These are phyloP conservation scores for Betula pendula DNA, from an alignment of 306 rosid genomes.

Conservation along the genomic window DNA sequence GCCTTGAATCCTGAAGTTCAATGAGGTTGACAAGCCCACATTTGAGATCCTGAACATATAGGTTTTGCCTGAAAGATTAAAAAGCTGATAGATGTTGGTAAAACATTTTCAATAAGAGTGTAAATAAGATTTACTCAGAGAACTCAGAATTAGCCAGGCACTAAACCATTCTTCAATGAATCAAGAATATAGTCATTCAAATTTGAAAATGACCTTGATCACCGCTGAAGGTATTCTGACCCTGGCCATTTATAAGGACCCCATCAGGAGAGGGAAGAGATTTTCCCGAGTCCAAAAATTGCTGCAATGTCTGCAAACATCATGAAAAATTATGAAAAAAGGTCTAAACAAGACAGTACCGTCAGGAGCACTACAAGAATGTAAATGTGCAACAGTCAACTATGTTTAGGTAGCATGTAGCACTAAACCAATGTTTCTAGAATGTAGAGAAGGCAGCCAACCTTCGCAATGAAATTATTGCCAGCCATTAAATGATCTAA, in stretches of 20 bases:
- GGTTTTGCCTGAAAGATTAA: conserved; percentile 72
- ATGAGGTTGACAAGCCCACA: conserved; percentile 77
- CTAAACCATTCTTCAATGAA: conserved; percentile 1
- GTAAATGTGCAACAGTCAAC: not conserved
- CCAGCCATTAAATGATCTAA: not conserved
- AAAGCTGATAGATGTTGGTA: conserved; percentile 11
- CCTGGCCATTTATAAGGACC: conserved; percentile 78
- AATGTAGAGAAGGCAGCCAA: not conserved
- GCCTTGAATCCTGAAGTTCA: conserved; percentile 85
- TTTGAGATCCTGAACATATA: conserved; percentile 92
- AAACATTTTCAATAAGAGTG: conserved; percentile 12
- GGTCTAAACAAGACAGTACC: conserved; percentile 1
- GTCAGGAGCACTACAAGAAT: not conserved
- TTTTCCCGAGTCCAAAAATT: conserved; percentile 71
- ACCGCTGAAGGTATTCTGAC: conserved; percentile 57
- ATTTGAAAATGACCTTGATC: conserved; percentile 61
- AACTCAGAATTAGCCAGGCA: not conserved
- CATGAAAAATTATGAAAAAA: not conserved
- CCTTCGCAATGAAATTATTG: not conserved
- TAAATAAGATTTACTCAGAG: not conserved
- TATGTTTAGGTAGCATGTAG: not conserved
- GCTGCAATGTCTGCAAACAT: conserved; percentile 60
- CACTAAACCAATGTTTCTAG: not conserved
- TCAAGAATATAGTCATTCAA: not conserved
- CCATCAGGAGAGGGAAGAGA: conserved; percentile 80